Percentiles rank a stretch among this genome's conserved stretches.
phyloP scores from a whole-genome alignment of 2,329 filamentous ascomycete species.

The Anthostomella pinea region DNA sequence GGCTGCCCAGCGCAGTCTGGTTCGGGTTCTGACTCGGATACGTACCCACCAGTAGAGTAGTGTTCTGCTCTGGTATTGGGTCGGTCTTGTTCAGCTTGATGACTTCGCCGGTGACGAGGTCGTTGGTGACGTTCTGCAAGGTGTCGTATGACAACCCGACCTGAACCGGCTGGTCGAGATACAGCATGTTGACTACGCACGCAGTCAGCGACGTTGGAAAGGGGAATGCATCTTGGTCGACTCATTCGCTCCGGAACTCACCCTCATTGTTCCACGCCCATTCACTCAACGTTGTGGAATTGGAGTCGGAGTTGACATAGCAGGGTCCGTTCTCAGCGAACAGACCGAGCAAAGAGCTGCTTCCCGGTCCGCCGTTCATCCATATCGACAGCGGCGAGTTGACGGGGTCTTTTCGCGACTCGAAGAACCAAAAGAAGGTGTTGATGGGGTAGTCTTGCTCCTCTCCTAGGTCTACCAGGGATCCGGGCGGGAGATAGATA shows the following conservation, averaged over 20 bases:
- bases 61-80: conserved; percentile 34
- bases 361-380: conserved; percentile 58
- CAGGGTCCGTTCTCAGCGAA: conserved; percentile 50
- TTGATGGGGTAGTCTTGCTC: conserved; percentile 41
- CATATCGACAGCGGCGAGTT: conserved; percentile 48
- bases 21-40: conserved; percentile 49
- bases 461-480: conserved; percentile 44
- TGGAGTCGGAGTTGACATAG: conserved; percentile 42
- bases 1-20: conserved; percentile 46
- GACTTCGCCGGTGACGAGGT: conserved; percentile 35
- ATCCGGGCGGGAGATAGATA: conserved; percentile 48
- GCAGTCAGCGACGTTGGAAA: conserved; percentile 6
- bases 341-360: conserved; percentile 51
- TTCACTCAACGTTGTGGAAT: conserved; percentile 49
- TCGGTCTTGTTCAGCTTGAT: conserved; percentile 35
- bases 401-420: conserved; percentile 29
- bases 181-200: conserved; percentile 49
- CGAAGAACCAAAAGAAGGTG: conserved; percentile 43
- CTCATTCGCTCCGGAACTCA: conserved; percentile 6
- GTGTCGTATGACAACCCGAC: conserved; percentile 61
- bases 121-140: conserved; percentile 52
- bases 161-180: conserved; percentile 55
- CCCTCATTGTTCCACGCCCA: conserved; percentile 54
- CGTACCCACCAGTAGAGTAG: conserved; percentile 47
- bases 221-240: background rate